Base-by-base conservation (phyloP, 495 filamentous ascomycete genomes). In the Aspergillus haitiensis region DNA sequence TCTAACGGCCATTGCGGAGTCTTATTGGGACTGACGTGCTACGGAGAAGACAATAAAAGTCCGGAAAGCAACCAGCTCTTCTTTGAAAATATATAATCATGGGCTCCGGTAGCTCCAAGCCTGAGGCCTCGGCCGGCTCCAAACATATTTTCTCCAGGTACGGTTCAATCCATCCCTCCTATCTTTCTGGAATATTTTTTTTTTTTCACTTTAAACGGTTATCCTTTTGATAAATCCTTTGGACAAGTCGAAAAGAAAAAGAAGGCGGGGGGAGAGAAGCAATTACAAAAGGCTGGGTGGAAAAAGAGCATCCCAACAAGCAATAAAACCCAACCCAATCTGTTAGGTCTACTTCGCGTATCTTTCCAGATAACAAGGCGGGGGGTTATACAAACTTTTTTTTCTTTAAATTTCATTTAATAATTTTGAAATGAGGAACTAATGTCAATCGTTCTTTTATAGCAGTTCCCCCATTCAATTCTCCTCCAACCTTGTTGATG, bases 391-490 rank as follows among this genome's bases (percentile, higher is more conserved):
- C 3, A 27, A 27, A 27, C 3, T 1, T 27, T 27, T 27, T 27
- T 27, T 27, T 3, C 3, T 27, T 27, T 27, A 27, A 27, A 27
- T 27, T 27, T 27, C 21, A 1, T 27, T 27, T 27, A 1, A 27
- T 27, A 27, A 27, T 27, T 27, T 27, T 27, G 21, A 15, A 4
- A 47, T 35, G 50, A 31, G 46, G 21, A 59, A 55, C 60, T 47
- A 58, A 59, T 44, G 11, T 33, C 16, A n/a, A 16, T 16, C 27
- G 1, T 15, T 37, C 21, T 8, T n/a, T 15, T 44, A 56, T 71
- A 97, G 93, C 68, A 82, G 89, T 71, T 84, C 88, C 31, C 90
- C 93, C 56, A 82, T 96, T 67, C 86, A 89, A 64, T 92, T 97
- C 76, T 97, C 93, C 55, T 85, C 88, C 63, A 85, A 88, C 72